Evolutionary conservation across 805 yeast species (phyloP), one percentile per base, ranked within the genome.

Genomic region (Wickerhamomyces alni): DNA sequence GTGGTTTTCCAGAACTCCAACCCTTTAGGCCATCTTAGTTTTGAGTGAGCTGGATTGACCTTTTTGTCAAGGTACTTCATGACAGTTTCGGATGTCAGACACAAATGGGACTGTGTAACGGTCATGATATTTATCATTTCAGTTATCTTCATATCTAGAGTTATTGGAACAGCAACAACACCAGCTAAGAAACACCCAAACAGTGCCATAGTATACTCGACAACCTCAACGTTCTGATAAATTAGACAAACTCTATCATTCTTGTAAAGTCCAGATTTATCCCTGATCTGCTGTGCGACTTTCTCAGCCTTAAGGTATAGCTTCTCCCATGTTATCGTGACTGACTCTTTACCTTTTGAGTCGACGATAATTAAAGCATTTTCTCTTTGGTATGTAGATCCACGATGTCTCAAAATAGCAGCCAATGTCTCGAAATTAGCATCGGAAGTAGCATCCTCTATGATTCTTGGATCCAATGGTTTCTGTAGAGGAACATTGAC

Each of bases 131-230:
- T 80, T 12, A 77, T 70, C 44, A 88, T 77, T 46, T 88, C 96
- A 31, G 67, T 67, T 21, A 80, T 63, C 25, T 82, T 81, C 21
- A 78, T 72, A 39, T 80, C 84, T 42, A 87, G 80, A 39, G 85
- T 85, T 31, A 93, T 78, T 0, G 99, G 99, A 5, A 93, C 91
- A 0, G 98, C 98, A 2, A 93, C 89, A 34, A 87, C 83, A 2
- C 95, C 96, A 1, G 97, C 95, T 41, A 91, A 66, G 48, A 91
- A 86, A 56, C 97, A 89, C 7, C 96, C 99, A 58, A 87, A 74
- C 17, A 93, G 59, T 0, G 98, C 94, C 2, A 85, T 76, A 0
- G 86, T 75, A 57, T 89, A 91, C 46, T 93, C 98, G 11, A 85
- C 72, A 2, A 86, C 79, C 59, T 93, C 98, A 24, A 73, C 72